Evolutionary conservation across 495 filamentous ascomycete genomes (phyloP).

Genomic region (Stereocaulon alpinum): DNA sequence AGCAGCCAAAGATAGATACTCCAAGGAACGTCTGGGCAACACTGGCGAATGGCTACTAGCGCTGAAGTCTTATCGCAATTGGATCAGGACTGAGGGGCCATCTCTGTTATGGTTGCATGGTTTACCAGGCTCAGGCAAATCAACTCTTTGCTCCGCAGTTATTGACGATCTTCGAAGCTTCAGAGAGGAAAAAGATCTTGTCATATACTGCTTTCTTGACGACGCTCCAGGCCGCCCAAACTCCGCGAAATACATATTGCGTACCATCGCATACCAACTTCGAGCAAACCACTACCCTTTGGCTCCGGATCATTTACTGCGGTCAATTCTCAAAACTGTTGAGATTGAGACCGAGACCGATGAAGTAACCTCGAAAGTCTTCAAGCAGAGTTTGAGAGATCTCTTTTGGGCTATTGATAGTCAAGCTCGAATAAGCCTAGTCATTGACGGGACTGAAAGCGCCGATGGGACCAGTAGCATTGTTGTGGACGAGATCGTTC

Average conservation of each 20-base stretch:
- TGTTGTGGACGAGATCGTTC: background rate
- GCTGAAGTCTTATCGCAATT: background rate
- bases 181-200: background rate
- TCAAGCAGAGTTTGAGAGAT: background rate
- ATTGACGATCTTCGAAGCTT: background rate
- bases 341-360: background rate
- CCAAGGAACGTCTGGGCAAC: no score
- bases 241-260: background rate
- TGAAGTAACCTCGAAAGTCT: background rate
- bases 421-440: background rate
- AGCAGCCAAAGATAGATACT: no score
- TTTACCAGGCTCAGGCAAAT: background rate
- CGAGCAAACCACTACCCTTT: background rate
- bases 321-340: background rate
- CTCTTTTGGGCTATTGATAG: background rate
- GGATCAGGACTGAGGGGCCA: background rate
- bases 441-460: background rate
- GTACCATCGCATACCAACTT: background rate
- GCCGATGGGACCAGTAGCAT: background rate
- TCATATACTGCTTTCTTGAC: slow-evolving; percentile 1
- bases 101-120: background rate
- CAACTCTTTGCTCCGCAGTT: background rate
- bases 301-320: background rate
- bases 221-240: background rate
- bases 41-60: background rate